Evolutionary conservation across 345 rosid species (phyloP).

Genomic region (Bretschneidera sinensis): DNA sequence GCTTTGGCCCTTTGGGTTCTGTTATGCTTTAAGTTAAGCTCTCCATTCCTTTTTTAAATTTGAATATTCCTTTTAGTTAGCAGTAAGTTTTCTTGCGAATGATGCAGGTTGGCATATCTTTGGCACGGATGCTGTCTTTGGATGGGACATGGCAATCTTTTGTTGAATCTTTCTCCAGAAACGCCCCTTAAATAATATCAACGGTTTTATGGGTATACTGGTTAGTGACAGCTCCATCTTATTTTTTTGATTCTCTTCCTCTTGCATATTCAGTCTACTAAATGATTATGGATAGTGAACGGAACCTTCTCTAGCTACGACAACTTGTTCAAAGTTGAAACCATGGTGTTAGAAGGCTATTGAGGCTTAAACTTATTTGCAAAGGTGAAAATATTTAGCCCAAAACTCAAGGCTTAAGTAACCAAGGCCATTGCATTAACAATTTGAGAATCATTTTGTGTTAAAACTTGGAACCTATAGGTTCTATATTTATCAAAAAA

Average conservation of each 20-base stretch:
- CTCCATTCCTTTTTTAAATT: background rate
- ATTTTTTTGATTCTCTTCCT: slow-evolving; percentile 5
- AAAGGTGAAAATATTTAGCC: background rate
- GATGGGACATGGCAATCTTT: slow-evolving; percentile 83
- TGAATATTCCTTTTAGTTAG: background rate
- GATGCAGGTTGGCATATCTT: slow-evolving; percentile 67
- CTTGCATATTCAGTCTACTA: background rate
- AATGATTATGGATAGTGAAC: background rate
- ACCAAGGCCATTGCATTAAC: background rate
- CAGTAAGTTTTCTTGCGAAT: background rate
- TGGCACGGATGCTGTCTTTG: slow-evolving; percentile 64
- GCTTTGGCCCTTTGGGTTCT: background rate
- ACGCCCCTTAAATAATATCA: slow-evolving; percentile 56
- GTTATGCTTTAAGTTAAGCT: background rate
- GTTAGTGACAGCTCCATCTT: slow-evolving; percentile 34
- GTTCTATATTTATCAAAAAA: background rate
- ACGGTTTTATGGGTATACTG: slow-evolving; percentile 85
- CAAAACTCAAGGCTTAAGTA: slow-evolving; percentile 1
- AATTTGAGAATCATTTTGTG: background rate
- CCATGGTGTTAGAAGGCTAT: slow-evolving; percentile 4
- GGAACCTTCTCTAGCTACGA: slow-evolving; percentile 5
- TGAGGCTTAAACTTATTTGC: background rate
- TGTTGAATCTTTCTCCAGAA: slow-evolving; percentile 61
- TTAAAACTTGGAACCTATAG: too few relatives aligned
- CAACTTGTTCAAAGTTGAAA: background rate